These are phyloP conservation scores for Aspergillus panamensis DNA, from an alignment of 495 filamentous ascomycete genomes.

Conservation along the genomic window DNA sequence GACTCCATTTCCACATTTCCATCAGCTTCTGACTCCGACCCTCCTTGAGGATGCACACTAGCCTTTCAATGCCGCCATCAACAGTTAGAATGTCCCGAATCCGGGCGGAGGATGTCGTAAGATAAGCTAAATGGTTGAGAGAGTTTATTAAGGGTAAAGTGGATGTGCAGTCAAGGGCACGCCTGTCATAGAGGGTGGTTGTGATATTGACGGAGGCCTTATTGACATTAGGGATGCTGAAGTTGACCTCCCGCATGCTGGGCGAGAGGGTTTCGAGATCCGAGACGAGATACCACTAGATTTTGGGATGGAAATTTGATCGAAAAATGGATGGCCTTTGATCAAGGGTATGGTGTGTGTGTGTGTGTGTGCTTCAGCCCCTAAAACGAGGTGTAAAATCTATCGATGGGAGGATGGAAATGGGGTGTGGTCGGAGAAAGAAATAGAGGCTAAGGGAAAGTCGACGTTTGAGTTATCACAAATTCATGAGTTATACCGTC, in stretches of 20 bases:
- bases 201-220: constrained; percentile 99
- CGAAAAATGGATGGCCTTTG: constrained; percentile 1
- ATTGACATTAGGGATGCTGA: constrained; percentile 99
- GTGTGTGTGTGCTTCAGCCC: constrained; percentile 19
- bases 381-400: constrained; percentile 20
- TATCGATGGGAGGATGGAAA: constrained; percentile 5
- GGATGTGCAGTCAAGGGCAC: constrained; percentile 96
- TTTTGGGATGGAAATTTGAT: constrained; percentile 1
- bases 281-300: not conserved
- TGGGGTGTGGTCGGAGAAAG: not conserved
- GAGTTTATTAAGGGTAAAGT: constrained; percentile 97
- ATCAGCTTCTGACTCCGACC: constrained; percentile 95
- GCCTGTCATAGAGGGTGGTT: constrained; percentile 93
- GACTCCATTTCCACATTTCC: constrained; percentile 99
- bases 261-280: constrained; percentile 18
- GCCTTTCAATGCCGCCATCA: constrained; percentile 92
- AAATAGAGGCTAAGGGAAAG: not conserved
- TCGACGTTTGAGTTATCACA: constrained; percentile 7
- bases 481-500: constrained; percentile 15
- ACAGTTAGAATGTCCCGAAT: constrained; percentile 97
- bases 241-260: constrained; percentile 97
- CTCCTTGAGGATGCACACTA: constrained; percentile 97
- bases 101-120: constrained; percentile 96
- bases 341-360: not conserved
- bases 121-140: constrained; percentile 94